phyloP scores from a whole-genome alignment of 805 yeast species.

The Yarrowia sp. region DNA sequence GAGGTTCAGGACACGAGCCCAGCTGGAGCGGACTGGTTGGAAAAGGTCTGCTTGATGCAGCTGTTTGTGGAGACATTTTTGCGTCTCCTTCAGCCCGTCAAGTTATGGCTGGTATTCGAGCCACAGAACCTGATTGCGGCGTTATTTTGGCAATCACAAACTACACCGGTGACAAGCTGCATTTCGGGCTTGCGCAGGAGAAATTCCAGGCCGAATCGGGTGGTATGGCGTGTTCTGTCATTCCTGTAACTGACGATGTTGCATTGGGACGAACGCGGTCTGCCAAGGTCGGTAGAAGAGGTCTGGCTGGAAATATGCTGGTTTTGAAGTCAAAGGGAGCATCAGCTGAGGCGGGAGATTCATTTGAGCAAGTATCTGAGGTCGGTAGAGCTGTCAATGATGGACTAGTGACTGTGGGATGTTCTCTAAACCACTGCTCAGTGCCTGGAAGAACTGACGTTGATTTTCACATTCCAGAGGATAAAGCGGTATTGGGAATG shows the following conservation, averaged over 20 bases:
- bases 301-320: constrained; percentile 84
- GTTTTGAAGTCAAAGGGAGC: constrained; percentile 87
- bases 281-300: constrained; percentile 54
- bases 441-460: constrained; percentile 76
- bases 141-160: constrained; percentile 80
- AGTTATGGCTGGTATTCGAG: constrained; percentile 66
- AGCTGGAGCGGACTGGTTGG: constrained; percentile 92
- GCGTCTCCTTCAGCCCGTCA: constrained; percentile 95
- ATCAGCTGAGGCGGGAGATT: constrained; percentile 45
- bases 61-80: constrained; percentile 84
- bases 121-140: constrained; percentile 57
- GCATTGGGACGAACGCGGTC: constrained; percentile 91
- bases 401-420: constrained; percentile 80
- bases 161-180: constrained; percentile 91
- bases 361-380: constrained; percentile 52
- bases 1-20: constrained; percentile 58
- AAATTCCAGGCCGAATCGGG: constrained; percentile 78
- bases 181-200: constrained; percentile 89
- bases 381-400: constrained; percentile 62
- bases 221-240: constrained; percentile 63
- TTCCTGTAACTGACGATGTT: constrained; percentile 78
- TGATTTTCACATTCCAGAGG: constrained; percentile 61
- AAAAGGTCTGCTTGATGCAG: constrained; percentile 74
- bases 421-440: constrained; percentile 82
- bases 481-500: constrained; percentile 52